phyloP scores from a whole-genome alignment of 2,329 filamentous ascomycete genomes.

The Pestalotiopsis sp. region DNA sequence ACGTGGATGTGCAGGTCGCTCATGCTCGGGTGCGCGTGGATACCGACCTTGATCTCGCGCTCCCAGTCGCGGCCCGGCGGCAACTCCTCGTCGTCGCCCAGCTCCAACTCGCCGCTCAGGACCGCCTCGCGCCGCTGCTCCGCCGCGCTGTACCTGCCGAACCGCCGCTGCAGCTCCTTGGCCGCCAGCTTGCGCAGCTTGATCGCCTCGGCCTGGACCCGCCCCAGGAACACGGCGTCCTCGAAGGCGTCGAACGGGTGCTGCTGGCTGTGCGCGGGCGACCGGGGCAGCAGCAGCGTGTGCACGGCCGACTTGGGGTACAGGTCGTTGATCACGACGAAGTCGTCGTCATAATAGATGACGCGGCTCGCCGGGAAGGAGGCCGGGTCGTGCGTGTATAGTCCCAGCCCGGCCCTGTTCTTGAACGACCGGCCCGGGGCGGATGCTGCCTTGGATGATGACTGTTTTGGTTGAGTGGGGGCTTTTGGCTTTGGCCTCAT shows the following conservation, averaged over 20 bases:
- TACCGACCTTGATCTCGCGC: slow-evolving; percentile 72
- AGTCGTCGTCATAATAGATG: slow-evolving; percentile 67
- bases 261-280: slow-evolving; percentile 51
- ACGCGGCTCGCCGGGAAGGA: slow-evolving; percentile 60
- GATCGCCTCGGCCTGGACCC: slow-evolving; percentile 61
- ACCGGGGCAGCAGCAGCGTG: slow-evolving; percentile 81
- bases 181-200: slow-evolving; percentile 69
- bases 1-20: slow-evolving; percentile 89
- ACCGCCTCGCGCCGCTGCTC: slow-evolving; percentile 70
- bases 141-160: slow-evolving; percentile 62
- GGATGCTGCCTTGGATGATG: slow-evolving; percentile 15
- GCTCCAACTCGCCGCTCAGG: slow-evolving; percentile 58
- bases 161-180: slow-evolving; percentile 70
- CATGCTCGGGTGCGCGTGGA: slow-evolving; percentile 92
- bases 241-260: slow-evolving; percentile 81
- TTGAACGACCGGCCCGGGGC: slow-evolving; percentile 32
- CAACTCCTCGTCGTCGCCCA: slow-evolving; percentile 42
- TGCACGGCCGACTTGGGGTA: slow-evolving; percentile 88
- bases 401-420: slow-evolving; percentile 61
- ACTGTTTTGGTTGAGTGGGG: slow-evolving; percentile 16
- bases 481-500: slow-evolving; percentile 52
- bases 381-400: slow-evolving; percentile 67
- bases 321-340: slow-evolving; percentile 78
- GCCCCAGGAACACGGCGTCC: slow-evolving; percentile 67
- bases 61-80: slow-evolving; percentile 79